Conservation (phyloP, 139 green algal species). For the Coelastrella sp. region DNA sequence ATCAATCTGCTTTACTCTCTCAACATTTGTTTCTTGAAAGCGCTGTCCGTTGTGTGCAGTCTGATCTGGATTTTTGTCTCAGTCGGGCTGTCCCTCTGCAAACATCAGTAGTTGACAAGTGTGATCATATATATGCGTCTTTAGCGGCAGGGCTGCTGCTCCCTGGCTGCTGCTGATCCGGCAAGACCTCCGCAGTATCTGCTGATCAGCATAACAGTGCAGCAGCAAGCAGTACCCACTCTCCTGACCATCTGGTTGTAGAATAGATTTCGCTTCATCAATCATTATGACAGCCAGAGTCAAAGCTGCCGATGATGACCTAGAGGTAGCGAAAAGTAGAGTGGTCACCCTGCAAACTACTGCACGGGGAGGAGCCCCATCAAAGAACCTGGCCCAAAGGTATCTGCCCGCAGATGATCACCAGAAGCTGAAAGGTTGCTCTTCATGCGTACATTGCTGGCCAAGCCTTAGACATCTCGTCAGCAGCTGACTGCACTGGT, state of each 20-base stretch:
- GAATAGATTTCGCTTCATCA: background rate
- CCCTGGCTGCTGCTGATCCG: too few species aligned
- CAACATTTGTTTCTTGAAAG: too few species aligned
- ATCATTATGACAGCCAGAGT: background rate
- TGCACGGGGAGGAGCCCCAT: background rate
- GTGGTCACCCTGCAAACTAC: background rate
- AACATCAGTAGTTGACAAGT: too few species aligned
- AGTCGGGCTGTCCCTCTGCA: too few species aligned
- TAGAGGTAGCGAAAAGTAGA: constrained; percentile 24
- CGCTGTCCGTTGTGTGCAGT: too few species aligned
- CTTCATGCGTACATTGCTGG: too few species aligned
- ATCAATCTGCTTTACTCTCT: too few species aligned
- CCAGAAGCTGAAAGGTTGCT: too few species aligned
- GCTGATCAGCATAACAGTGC: background rate
- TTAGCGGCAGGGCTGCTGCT: too few species aligned
- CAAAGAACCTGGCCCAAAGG: constrained; percentile 19
- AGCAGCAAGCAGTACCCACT: background rate
- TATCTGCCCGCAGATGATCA: background rate
- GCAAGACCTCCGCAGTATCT: background rate
- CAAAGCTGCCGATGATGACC: constrained; percentile 4
- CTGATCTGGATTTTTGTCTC: too few species aligned
- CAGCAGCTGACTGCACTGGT: background rate
- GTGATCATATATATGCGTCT: too few species aligned
- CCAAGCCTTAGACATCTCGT: too few species aligned
- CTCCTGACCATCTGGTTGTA: background rate